Evolutionary conservation across 495 filamentous ascomycete species (phyloP), one percentile per base, ranked within the genome.

Genomic region (Penicillium alfredii): DNA sequence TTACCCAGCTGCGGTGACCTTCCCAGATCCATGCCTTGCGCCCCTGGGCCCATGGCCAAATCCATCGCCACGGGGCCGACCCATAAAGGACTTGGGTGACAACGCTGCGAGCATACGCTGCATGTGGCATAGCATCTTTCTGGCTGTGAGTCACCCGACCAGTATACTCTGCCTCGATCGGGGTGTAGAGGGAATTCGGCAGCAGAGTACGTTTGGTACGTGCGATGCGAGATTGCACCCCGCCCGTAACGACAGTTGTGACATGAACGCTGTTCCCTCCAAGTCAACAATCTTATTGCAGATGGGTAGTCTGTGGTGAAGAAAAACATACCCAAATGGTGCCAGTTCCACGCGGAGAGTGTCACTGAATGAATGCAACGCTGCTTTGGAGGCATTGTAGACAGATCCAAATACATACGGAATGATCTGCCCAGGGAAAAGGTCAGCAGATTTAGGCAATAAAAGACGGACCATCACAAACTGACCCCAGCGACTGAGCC

Each of bases 361-460:
- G 23, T 82, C 69, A 44, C 64, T 73, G 41, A 77, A 80, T 2
- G 69, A 64, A 40, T 80, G 76, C 32, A 82, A 44, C 5, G 81
- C 81, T 1, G 77, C 77, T 58, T 83, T 84, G 22, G 70, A 72
- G 10, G 77, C 75, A 49, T 75, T 77, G 56, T 85, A 83, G 13
- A 74, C 63, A 1, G 71, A 73, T 8, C 70, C 69, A 38, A 73
- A 76, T 13, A 72, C 69, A 35, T 71, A 73, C 7, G 72, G 71
- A 13, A 81, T 73, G 15, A 68, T 52, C 64, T 69, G 19, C n/a
- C n/a, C n/a, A 30, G 12, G 8, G 11, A 12, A 35, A 12, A 42
- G 17, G n/a, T 28, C 10, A 34, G 30, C 14, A 27, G 5, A 29
- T 26, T 5, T 13, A 13, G 15, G 10, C 6, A 30, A 14, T 9